Percentiles rank a stretch among this genome's conserved stretches.
Conservation (phyloP, 2,329 filamentous ascomycete species). For the Myriosclerotinia duriaeana region DNA sequence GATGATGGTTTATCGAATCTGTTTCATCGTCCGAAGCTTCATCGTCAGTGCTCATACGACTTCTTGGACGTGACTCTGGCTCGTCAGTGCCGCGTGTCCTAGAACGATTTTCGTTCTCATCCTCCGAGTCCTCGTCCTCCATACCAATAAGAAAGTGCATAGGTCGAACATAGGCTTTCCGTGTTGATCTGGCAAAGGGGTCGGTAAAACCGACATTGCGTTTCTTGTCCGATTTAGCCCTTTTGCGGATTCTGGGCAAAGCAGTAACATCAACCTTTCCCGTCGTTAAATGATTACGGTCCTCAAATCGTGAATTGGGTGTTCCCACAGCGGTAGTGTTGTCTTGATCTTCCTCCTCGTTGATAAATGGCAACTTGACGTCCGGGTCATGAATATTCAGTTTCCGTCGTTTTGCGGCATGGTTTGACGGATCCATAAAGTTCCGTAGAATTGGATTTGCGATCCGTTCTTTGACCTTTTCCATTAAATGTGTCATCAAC, state of each 20-base stretch:
- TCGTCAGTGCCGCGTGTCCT: conserved; percentile 79
- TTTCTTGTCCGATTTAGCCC: conserved; percentile 49
- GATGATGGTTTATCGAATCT: conserved; percentile 29
- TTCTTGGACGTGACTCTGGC: conserved; percentile 76
- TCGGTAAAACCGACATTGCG: conserved; percentile 65
- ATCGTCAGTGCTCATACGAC: conserved; percentile 67
- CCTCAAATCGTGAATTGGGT: conserved; percentile 58
- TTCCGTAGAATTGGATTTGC: conserved; percentile 78
- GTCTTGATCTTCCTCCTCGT: conserved; percentile 57
- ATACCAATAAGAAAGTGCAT: conserved; percentile 78
- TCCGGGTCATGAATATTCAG: conserved; percentile 73
- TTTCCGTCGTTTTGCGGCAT: conserved; percentile 74
- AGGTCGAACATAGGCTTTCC: conserved; percentile 68
- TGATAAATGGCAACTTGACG: conserved; percentile 55
- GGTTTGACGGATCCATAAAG: conserved; percentile 78
- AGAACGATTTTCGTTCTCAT: conserved; percentile 65
- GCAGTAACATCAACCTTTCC: conserved; percentile 60
- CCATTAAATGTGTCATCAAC: conserved; percentile 80
- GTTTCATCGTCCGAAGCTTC: conserved; percentile 43
- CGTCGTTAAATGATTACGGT: conserved; percentile 52
- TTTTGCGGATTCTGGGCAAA: conserved; percentile 70
- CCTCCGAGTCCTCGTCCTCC: conserved; percentile 72
- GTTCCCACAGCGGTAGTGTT: conserved; percentile 64
- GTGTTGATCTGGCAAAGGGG: conserved; percentile 62
- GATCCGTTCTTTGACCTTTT: conserved; percentile 84